Percentiles rank a stretch among this genome's conserved stretches.
phyloP scores from a whole-genome alignment of 257 asterid genomes.

The Lithospermum erythrorhizon region DNA sequence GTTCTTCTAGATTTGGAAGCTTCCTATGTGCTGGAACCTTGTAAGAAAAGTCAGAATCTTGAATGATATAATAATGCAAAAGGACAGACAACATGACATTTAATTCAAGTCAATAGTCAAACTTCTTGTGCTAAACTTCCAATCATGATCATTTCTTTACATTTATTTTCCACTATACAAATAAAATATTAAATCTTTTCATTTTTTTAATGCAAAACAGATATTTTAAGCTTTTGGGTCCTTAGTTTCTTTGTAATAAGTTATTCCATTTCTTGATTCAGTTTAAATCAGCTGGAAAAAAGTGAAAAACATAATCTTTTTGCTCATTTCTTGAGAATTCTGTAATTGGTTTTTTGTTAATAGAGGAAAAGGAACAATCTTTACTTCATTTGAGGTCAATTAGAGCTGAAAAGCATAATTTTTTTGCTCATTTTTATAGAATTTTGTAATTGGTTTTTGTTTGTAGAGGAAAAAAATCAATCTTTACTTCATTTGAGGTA shows the following conservation, averaged over 20 bases:
- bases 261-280: not conserved
- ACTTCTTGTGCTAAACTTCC: conserved; percentile 1
- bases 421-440: too few species aligned
- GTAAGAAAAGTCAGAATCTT: not conserved
- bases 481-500: conserved; percentile 1
- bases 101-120: conserved; percentile 72
- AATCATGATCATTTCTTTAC: not conserved
- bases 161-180: not conserved
- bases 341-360: not conserved
- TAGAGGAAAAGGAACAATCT: not conserved
- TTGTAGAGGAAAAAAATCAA: not conserved
- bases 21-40: not conserved
- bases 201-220: not conserved
- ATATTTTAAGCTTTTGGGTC: conserved; percentile 1
- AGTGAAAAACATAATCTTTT: not conserved
- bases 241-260: not conserved
- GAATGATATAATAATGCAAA: conserved; percentile 1
- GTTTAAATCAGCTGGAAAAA: conserved; percentile 5
- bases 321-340: not conserved
- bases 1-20: not conserved
- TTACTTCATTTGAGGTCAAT: conserved; percentile 1
- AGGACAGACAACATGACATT: too few species aligned
- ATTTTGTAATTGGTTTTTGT: not conserved
- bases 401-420: too few species aligned
- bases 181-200: too few species aligned